These are phyloP conservation scores for Isatis lusitanica DNA, from an alignment of 441 rosid species.

Conservation along the genomic window DNA sequence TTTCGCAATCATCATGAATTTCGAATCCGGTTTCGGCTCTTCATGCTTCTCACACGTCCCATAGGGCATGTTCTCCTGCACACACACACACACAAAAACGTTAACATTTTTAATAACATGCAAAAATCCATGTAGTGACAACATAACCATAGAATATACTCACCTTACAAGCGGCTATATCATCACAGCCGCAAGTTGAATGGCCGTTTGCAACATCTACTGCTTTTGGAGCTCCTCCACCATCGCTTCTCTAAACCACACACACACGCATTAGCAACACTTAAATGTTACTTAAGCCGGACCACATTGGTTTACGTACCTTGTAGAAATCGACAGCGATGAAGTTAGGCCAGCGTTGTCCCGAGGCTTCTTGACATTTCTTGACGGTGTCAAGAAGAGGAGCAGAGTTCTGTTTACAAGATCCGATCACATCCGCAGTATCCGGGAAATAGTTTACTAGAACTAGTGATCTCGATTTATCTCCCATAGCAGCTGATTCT, in stretches of 20 bases:
- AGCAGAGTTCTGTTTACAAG: conserved; percentile 65
- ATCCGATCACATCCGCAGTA: conserved; percentile 40
- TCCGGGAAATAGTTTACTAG: conserved; percentile 58
- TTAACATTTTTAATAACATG: conserved; percentile 7
- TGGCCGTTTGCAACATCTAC: conserved; percentile 55
- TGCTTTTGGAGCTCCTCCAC: conserved; percentile 61
- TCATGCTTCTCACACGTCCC: conserved; percentile 36
- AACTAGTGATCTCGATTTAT: conserved; percentile 51
- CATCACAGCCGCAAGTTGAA: conserved; percentile 52
- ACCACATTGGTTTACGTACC: conserved; percentile 30
- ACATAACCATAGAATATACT: not conserved
- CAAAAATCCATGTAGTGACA: not conserved
- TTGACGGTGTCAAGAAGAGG: conserved; percentile 46
- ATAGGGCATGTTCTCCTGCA: conserved; percentile 35
- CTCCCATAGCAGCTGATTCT: conserved; percentile 54
- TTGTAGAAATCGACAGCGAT: conserved; percentile 66
- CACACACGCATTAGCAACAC: not conserved
- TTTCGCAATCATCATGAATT: conserved; percentile 32
- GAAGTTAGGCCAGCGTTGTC: conserved; percentile 70
- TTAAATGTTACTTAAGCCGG: not conserved
- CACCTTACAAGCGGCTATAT: conserved; percentile 45
- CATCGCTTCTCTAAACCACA: conserved; percentile 54
- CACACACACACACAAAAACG: not conserved
- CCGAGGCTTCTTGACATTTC: conserved; percentile 49
- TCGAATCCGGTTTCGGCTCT: conserved; percentile 26